Evolutionary conservation across 1,284 basidiomycete genomes (phyloP).

Genomic region (Marasmius sp.): DNA sequence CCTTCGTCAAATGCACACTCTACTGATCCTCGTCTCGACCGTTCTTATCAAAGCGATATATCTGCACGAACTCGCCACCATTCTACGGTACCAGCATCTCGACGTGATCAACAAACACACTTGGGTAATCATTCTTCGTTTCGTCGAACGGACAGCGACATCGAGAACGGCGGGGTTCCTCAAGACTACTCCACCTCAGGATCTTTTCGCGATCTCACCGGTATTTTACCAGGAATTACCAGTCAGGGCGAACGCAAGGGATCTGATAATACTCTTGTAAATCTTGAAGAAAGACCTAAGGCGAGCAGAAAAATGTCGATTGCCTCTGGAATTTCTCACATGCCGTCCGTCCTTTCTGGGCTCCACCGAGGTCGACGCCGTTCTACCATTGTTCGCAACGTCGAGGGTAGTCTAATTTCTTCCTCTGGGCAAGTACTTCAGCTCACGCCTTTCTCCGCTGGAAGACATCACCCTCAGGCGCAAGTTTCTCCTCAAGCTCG

Average conservation of each 20-base stretch:
- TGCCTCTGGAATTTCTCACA: conserved; percentile 4
- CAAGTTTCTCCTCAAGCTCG: conserved; percentile 78
- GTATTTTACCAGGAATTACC: neutral
- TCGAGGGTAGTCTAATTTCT: conserved; percentile 30
- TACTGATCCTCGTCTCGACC: neutral
- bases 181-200: conserved; percentile 1
- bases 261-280: conserved; percentile 8
- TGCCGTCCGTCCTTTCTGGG: conserved; percentile 9
- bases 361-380: conserved; percentile 22
- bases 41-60: neutral
- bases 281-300: neutral
- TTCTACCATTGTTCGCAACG: conserved; percentile 31
- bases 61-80: neutral
- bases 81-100: neutral
- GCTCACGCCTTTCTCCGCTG: conserved; percentile 3
- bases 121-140: neutral
- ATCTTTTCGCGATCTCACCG: conserved; percentile 3
- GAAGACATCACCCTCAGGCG: conserved; percentile 63
- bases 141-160: conserved; percentile 7
- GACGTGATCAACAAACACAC: neutral
- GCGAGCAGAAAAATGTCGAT: conserved; percentile 7
- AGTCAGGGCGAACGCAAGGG: neutral
- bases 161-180: conserved; percentile 9
- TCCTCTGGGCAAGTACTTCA: neutral
- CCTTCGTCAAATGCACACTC: neutral